Base-by-base conservation (phyloP, 371 early-diverging fungal species). In the Neoconidiobolus thromboides region DNA sequence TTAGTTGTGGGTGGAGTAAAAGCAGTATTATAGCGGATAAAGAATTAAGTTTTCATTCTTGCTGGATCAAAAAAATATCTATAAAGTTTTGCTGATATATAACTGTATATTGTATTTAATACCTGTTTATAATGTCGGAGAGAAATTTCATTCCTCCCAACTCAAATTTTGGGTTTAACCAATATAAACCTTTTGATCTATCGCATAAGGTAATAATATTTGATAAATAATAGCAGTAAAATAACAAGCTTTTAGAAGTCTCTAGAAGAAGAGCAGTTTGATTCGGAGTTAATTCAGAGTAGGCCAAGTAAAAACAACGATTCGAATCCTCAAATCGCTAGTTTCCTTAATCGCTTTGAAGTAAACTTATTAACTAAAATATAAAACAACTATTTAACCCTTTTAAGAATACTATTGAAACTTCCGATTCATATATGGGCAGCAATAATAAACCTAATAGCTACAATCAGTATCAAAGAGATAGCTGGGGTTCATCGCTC, bases 311-410 rank as follows among this genome's bases (percentile, higher is more conserved):
- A 55, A 15, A 15, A 55, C 5, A 55, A 7, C 42, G 12, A 26
- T 5, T 55, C 42, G 12, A 51, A 51, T 51, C 12, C 40, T 12
- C 15, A 55, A 55, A 41, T 55, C 12, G 55, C 55, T 12, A 55
- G 40, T 15, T 55, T 55, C 40, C 40, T 55, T 5, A 55, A 55
- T 41, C 55, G 55, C 37, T 55, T 55, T 14, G 38, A 55, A 41
- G 55, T 55, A 55, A 38, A 37, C 55, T 42, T 38, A 14, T n/a
- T 51, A 7, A 26, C 14, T 42, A 12, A 5, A 6, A 12, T 42
- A 10, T 55, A 51, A 40, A 37, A 12, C 14, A 15, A 9, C 9
- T 37, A 9, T 46, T 46, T 9, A 9, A 9, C 46, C n/a, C 9
- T 46, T 46, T 42, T 36, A 40, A 15, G 40, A 55, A 55, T 12